These are phyloP conservation scores for Escovopsis sp. DNA, from an alignment of 2,329 filamentous ascomycete genomes.

Conservation along the genomic window DNA sequence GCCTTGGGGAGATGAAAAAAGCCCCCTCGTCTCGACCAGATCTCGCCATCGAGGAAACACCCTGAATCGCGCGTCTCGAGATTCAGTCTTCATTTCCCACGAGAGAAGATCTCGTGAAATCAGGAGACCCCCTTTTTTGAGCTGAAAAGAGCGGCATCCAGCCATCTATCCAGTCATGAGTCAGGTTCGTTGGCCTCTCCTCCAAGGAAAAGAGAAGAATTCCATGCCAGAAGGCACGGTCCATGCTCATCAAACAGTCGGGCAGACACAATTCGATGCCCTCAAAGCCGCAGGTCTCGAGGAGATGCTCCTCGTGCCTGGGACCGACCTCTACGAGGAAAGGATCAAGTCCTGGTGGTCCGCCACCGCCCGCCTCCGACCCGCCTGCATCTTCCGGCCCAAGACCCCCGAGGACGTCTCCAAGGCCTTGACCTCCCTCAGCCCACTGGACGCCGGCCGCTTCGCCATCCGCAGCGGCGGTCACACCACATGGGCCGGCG, in stretches of 20 bases:
- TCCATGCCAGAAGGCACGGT: too few species aligned
- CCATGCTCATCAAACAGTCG: not conserved
- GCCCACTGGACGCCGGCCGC: not conserved
- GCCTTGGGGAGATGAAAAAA: too few species aligned
- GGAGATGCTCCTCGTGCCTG: not conserved
- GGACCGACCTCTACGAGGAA: not conserved
- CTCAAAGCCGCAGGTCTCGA: not conserved
- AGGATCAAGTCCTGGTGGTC: conserved; percentile 1
- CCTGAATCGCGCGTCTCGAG: too few species aligned
- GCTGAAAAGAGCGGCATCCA: too few species aligned
- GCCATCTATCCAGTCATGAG: too few species aligned
- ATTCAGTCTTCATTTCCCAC: too few species aligned
- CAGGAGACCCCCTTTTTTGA: too few species aligned
- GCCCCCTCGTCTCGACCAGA: too few species aligned
- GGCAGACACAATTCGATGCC: conserved; percentile 1
- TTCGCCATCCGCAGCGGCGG: conserved; percentile 9
- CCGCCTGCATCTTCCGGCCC: conserved; percentile 1
- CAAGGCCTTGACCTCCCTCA: not conserved
- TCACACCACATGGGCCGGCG: conserved; percentile 3
- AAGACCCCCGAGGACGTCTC: not conserved
- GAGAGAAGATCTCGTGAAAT: too few species aligned
- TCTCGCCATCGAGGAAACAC: too few species aligned
- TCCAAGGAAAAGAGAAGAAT: too few species aligned
- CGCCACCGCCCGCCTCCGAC: not conserved
- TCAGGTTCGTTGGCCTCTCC: too few species aligned